Percentiles rank a stretch among this genome's conserved stretches.
These are phyloP conservation scores for Phytophthora lateralis DNA, from an alignment of 352 stramenopile species.

Conservation along the genomic window DNA sequence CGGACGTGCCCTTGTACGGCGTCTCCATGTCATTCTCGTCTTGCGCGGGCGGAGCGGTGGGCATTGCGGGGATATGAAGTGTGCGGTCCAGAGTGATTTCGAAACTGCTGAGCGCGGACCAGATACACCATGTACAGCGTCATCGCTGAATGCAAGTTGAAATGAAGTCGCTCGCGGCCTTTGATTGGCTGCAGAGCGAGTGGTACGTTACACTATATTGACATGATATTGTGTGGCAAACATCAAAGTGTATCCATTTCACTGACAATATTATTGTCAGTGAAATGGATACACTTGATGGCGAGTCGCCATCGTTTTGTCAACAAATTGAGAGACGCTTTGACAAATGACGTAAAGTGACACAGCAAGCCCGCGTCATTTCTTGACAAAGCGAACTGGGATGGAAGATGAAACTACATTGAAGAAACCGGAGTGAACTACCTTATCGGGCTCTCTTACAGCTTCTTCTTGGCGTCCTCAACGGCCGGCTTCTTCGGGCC, in stretches of 20 bases:
- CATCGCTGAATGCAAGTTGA: slow-evolving; percentile 14
- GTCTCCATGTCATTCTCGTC: slow-evolving; percentile 23
- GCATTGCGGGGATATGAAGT: slow-evolving; percentile 1
- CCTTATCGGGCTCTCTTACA: slow-evolving; percentile 27
- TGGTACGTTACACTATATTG: neutral
- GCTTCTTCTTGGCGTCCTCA: slow-evolving; percentile 43
- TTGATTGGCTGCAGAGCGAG: slow-evolving; percentile 16
- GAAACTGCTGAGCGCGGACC: slow-evolving; percentile 1
- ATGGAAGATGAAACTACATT: slow-evolving; percentile 16
- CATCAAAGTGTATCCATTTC: neutral
- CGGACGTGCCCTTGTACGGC: slow-evolving; percentile 37
- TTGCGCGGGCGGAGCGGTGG: slow-evolving; percentile 1
- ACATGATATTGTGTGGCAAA: neutral
- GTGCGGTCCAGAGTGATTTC: slow-evolving; percentile 10
- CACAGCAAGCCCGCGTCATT: no score
- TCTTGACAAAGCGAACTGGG: slow-evolving; percentile 18
- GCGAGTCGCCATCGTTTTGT: no score
- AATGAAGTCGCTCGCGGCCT: slow-evolving; percentile 18
- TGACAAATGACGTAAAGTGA: no score
- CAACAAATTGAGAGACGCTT: no score
- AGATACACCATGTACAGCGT: slow-evolving; percentile 3
- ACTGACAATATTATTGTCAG: no score
- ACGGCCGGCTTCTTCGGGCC: slow-evolving; percentile 41
- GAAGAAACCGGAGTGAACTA: slow-evolving; percentile 20
- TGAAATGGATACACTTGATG: no score